Evolutionary conservation across 2,329 filamentous ascomycete species (phyloP).

Genomic region (Trichoderma lentiforme): DNA sequence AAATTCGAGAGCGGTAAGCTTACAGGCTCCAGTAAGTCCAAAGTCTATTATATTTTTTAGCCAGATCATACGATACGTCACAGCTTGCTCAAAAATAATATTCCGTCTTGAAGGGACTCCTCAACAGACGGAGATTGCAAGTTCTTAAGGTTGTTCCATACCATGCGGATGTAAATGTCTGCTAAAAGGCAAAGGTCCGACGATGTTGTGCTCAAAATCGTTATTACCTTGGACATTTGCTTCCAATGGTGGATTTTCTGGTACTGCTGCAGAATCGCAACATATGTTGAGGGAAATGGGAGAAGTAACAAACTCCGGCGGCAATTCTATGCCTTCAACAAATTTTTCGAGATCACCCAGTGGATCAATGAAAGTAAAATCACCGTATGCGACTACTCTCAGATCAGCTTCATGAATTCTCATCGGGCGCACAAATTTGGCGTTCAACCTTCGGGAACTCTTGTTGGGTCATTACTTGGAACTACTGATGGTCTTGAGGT

Average conservation of each 20-base stretch:
- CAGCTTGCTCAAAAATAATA: neutral
- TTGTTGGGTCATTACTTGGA: neutral
- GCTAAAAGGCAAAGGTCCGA: neutral
- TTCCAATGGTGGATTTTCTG: neutral
- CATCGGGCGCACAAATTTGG: neutral
- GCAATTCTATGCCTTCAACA: neutral
- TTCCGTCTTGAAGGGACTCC: neutral
- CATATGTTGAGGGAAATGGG: neutral
- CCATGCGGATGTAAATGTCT: neutral
- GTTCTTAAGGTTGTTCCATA: neutral
- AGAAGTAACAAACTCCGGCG: neutral
- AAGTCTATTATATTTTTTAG: neutral
- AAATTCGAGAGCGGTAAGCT: neutral
- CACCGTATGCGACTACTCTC: neutral
- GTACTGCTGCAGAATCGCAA: neutral
- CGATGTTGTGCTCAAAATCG: neutral
- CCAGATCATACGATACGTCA: neutral
- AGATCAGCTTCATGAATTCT: neutral
- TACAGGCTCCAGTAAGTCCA: neutral
- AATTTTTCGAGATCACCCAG: neutral
- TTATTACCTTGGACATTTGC: neutral
- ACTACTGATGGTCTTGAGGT: neutral
- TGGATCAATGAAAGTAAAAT: neutral
- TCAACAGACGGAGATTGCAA: neutral
- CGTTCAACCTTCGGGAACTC: neutral